Evolutionary conservation across 371 early-diverging fungal species (phyloP).

Genomic region (Rhizoclosmatium hyalinum): DNA sequence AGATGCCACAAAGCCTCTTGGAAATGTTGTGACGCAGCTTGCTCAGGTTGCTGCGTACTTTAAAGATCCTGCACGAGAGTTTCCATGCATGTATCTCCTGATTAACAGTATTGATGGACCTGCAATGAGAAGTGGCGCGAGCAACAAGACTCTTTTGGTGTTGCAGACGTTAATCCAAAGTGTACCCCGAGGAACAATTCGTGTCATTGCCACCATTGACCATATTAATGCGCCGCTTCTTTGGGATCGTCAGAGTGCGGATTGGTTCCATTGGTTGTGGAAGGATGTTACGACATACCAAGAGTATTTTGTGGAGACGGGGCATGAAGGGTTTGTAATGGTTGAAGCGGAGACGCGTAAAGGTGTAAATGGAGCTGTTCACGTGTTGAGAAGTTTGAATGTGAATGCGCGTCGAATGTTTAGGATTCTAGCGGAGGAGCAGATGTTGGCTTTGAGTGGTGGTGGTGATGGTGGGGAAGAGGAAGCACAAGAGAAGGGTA

Average conservation of each 20-base stretch:
- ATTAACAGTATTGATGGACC: constrained; percentile 92
- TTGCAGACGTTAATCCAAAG: constrained; percentile 70
- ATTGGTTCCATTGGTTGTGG: constrained; percentile 83
- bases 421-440: constrained; percentile 58
- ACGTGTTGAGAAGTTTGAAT: constrained; percentile 83
- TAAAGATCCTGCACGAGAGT: constrained; percentile 48
- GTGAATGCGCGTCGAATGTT: constrained; percentile 84
- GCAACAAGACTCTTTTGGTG: constrained; percentile 70
- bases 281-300: constrained; percentile 90
- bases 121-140: constrained; percentile 62
- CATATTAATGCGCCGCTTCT: constrained; percentile 87
- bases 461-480: constrained; percentile 22
- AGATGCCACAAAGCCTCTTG: constrained; percentile 14
- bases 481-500: constrained; percentile 37
- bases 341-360: constrained; percentile 50
- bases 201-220: constrained; percentile 86
- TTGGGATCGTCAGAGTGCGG: constrained; percentile 79
- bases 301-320: constrained; percentile 80
- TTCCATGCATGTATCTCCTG: constrained; percentile 71
- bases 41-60: constrained; percentile 72
- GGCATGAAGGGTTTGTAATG: constrained; percentile 79
- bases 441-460: constrained; percentile 46
- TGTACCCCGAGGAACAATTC: constrained; percentile 62
- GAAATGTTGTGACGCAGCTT: constrained; percentile 67
- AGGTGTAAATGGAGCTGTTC: constrained; percentile 66